Evolutionary conservation across 345 rosid species (phyloP).

Genomic region (Dipteronia sinensis): DNA sequence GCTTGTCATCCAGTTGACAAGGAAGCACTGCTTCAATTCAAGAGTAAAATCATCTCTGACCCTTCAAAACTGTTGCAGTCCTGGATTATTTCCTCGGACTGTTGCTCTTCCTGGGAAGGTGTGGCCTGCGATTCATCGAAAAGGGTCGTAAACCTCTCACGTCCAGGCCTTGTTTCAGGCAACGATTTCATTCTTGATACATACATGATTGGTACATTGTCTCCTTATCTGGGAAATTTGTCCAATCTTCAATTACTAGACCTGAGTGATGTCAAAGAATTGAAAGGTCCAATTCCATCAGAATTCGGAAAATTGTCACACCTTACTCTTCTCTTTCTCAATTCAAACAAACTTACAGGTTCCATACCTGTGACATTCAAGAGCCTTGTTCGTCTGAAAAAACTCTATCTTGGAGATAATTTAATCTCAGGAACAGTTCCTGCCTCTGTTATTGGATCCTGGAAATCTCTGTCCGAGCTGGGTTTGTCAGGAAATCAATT

Average conservation of each 20-base stretch:
- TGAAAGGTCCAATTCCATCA: conserved; percentile 46
- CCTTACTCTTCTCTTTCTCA: conserved; percentile 45
- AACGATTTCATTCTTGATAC: conserved; percentile 40
- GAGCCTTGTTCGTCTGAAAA: conserved; percentile 32
- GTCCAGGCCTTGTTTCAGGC: conserved; percentile 38
- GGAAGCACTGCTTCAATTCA: conserved; percentile 56
- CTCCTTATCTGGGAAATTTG: conserved; percentile 56
- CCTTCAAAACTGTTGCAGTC: conserved; percentile 50
- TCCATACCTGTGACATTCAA: conserved; percentile 43
- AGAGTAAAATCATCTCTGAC: conserved; percentile 48
- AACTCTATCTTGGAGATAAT: conserved; percentile 45
- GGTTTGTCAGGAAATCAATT: conserved; percentile 52
- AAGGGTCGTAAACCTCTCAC: conserved; percentile 49
- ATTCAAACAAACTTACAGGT: conserved; percentile 50
- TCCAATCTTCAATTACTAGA: conserved; percentile 49
- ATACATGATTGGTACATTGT: conserved; percentile 48
- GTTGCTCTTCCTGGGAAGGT: conserved; percentile 62
- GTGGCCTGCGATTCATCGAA: conserved; percentile 44
- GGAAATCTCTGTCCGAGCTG: conserved; percentile 39
- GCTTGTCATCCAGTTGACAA: conserved; percentile 46
- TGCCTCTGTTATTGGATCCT: conserved; percentile 28
- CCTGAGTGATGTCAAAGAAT: conserved; percentile 51
- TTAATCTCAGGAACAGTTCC: conserved; percentile 42
- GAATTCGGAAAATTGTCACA: conserved; percentile 43
- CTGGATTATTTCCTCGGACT: conserved; percentile 47